Conservation (phyloP, 306 rosid genomes). For the Aeschynomene evenia region DNA sequence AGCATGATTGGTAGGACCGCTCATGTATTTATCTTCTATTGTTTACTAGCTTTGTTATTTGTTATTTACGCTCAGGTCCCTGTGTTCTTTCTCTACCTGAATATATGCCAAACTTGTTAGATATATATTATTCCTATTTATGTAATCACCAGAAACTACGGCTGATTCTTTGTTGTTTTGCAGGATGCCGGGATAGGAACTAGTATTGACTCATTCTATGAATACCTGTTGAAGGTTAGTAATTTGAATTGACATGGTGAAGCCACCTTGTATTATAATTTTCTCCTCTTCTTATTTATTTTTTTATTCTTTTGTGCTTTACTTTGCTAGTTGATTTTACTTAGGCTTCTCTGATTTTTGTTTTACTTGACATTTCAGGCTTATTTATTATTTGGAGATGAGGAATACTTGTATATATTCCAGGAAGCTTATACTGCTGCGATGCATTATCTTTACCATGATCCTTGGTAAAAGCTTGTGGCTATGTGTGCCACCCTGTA, state of each 20-base stretch:
- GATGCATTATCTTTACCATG: constrained; percentile 85
- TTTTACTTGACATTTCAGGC: constrained; percentile 61
- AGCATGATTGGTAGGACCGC: too few relatives aligned
- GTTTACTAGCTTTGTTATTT: too few relatives aligned
- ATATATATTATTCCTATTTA: not conserved
- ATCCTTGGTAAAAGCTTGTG: constrained; percentile 83
- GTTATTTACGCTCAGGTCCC: not conserved
- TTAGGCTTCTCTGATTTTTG: constrained; percentile 25
- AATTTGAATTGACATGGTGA: constrained; percentile 26
- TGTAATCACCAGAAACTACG: constrained; percentile 1
- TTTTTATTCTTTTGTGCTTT: not conserved
- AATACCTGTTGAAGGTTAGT: constrained; percentile 91
- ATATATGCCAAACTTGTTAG: not conserved
- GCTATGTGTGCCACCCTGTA: constrained; percentile 39
- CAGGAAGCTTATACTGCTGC: constrained; percentile 98
- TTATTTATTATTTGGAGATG: constrained; percentile 89
- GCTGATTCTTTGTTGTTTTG: constrained; percentile 37
- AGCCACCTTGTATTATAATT: not conserved
- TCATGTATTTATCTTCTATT: too few relatives aligned
- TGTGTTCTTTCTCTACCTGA: not conserved
- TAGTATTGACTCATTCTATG: constrained; percentile 96
- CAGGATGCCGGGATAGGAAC: constrained; percentile 99
- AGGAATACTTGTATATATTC: constrained; percentile 90
- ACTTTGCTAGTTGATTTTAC: constrained; percentile 15
- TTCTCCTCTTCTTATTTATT: too few relatives aligned